phyloP scores from a whole-genome alignment of 1,284 basidiomycete genomes.

The Malassezia vespertilionis region DNA sequence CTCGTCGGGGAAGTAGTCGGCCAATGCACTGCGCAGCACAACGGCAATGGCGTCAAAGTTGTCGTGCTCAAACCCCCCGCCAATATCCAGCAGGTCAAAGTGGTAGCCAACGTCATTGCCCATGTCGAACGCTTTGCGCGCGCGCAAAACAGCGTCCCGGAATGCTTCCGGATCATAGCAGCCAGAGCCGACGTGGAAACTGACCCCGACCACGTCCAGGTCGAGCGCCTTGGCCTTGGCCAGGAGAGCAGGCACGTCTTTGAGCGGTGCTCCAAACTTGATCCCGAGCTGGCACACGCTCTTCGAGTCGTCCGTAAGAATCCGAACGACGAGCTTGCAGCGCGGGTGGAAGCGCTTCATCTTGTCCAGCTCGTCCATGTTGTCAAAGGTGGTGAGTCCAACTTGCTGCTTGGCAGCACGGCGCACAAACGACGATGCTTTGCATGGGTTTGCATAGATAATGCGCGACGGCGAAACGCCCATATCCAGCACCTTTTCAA shows the following conservation, averaged over 20 bases:
- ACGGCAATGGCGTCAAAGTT: constrained; percentile 72
- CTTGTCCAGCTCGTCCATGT: constrained; percentile 93
- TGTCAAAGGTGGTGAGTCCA: constrained; percentile 94
- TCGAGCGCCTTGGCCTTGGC: constrained; percentile 66
- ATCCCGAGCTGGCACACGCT: constrained; percentile 82
- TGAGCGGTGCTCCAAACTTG: constrained; percentile 91
- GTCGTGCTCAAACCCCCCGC: constrained; percentile 86
- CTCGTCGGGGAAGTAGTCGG: constrained; percentile 68
- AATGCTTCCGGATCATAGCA: constrained; percentile 87
- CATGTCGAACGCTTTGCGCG: constrained; percentile 77
- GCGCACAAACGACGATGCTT: constrained; percentile 84
- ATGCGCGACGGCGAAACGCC: constrained; percentile 57
- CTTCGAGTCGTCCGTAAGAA: constrained; percentile 93
- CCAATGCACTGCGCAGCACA: constrained; percentile 63
- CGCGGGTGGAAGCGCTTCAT: constrained; percentile 68
- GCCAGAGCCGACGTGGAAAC: constrained; percentile 95
- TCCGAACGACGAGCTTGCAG: constrained; percentile 82
- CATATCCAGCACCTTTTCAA: constrained; percentile 66
- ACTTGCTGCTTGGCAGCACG: constrained; percentile 68
- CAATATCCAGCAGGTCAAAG: constrained; percentile 78
- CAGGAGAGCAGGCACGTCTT: constrained; percentile 68
- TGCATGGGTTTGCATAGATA: constrained; percentile 99
- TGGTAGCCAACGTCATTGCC: constrained; percentile 67
- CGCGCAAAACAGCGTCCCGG: constrained; percentile 74
- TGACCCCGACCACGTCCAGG: constrained; percentile 83